phyloP scores from a whole-genome alignment of 495 filamentous ascomycete species.

The Rhypophila decipiens region DNA sequence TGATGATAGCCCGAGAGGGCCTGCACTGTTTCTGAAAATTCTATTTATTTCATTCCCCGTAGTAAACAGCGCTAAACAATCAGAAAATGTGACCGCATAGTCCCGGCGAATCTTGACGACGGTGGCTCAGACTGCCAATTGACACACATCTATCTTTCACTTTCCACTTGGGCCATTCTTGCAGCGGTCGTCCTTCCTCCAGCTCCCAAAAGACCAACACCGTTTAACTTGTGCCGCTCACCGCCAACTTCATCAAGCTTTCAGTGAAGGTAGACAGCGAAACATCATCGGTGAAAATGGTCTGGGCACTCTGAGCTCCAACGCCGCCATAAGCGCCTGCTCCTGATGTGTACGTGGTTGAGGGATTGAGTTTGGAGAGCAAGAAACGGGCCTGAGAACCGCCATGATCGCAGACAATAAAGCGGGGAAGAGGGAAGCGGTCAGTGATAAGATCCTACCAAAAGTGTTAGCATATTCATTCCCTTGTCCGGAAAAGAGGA shows the following conservation, averaged over 20 bases:
- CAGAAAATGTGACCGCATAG: constrained; percentile 4
- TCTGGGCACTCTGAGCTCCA: constrained; percentile 81
- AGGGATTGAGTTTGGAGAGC: constrained; percentile 95
- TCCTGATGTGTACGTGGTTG: constrained; percentile 92
- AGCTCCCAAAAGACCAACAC: neutral
- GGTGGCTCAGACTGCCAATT: neutral
- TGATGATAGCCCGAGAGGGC: no score
- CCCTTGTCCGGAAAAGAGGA: neutral
- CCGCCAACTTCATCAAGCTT: constrained; percentile 89
- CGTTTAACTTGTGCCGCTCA: constrained; percentile 49
- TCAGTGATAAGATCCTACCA: constrained; percentile 91
- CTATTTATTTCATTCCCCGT: no score
- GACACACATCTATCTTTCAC: neutral
- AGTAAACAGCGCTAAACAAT: constrained; percentile 23
- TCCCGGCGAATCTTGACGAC: neutral
- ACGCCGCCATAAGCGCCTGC: constrained; percentile 75
- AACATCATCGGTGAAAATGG: constrained; percentile 99
- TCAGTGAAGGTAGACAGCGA: constrained; percentile 99
- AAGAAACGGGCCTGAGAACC: constrained; percentile 98
- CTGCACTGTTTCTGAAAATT: no score
- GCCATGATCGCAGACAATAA: constrained; percentile 97
- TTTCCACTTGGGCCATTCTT: neutral
- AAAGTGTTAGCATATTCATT: constrained; percentile 4
- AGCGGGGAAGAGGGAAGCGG: constrained; percentile 93
- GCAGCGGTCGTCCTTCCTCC: neutral